Base-by-base conservation (phyloP, 2,329 filamentous ascomycete genomes). In the Ceratocystis ficicola region DNA sequence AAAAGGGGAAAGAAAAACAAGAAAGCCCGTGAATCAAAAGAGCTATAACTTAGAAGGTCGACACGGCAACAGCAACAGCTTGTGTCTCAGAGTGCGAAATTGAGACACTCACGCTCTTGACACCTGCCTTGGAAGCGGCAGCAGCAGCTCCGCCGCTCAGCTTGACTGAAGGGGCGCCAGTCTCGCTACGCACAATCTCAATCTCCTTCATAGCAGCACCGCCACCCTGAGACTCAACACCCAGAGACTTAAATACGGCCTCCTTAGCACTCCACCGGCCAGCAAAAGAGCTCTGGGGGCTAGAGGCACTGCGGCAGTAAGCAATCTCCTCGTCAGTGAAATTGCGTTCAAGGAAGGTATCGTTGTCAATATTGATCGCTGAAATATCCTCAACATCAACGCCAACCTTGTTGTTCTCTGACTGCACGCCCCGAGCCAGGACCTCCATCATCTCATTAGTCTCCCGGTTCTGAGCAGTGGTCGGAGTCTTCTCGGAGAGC, bases 251-350 rank as follows among this genome's bases (percentile, higher is more conserved):
- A 83, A 99, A 99, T 0, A 99, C 92, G 32, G 94, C 94, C 78
- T 99, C 94, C 80, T 99, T 99, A 44, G 94, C 94, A 72, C 88
- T 93, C 94, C 94, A 99, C 71, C 91, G 86, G 62, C 94, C 94
- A 4, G 93, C 90, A 76, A 96, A 99, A 63, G 90, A 95, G 70
- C 92, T 89, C 73, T 90, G 90, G 1, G 91, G 89, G 73, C 83
- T 87, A 5, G 90, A 79, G 17, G 90, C 87, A 73, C 87, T 85
- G 69, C 82, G 81, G 80, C 95, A 99, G 79, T 99, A 97, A 36
- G 83, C 81, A 71, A 92, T 88, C 78, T 99, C 94, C 62, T 81
- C 79, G 17, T 80, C 76, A 0, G 94, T 97, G 76, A 99, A 99
- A 79, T 99, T 99, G 71, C 94, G 88, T 77, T 94, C 85, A 57